These are phyloP conservation scores for Pisolithus thermaeus DNA, from an alignment of 1,284 basidiomycete genomes.

Conservation along the genomic window DNA sequence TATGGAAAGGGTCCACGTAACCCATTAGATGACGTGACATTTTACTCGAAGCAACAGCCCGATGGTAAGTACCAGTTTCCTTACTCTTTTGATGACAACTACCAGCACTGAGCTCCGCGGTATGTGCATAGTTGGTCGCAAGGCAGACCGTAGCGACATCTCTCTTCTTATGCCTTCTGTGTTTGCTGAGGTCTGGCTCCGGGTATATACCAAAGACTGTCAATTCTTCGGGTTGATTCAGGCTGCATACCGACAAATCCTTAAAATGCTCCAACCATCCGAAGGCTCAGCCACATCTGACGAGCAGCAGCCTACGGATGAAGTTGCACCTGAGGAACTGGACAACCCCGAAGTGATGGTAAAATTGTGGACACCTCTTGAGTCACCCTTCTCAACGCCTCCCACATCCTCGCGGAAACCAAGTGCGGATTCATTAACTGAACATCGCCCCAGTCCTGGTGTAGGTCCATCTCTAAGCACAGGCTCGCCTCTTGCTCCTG, in stretches of 20 bases:
- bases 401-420: conserved; percentile 14
- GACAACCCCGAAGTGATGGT: not conserved
- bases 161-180: conserved; percentile 54
- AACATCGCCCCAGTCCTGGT: not conserved
- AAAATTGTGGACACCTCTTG: conserved; percentile 21
- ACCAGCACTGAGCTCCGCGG: not conserved
- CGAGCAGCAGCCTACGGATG: conserved; percentile 5
- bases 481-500: too few relatives aligned
- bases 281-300: not conserved
- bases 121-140: conserved; percentile 32
- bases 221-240: conserved; percentile 54
- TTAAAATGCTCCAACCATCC: conserved; percentile 28
- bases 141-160: conserved; percentile 50
- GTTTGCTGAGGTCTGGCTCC: conserved; percentile 60
- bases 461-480: too few relatives aligned
- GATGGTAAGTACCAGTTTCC: conserved; percentile 36
- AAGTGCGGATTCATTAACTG: conserved; percentile 11
- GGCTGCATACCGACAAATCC: conserved; percentile 54
- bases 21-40: conserved; percentile 61
- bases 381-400: conserved; percentile 31
- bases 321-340: conserved; percentile 3
- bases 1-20: conserved; percentile 69
- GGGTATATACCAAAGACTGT: conserved; percentile 62
- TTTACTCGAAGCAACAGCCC: conserved; percentile 66
- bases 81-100: not conserved